These are phyloP conservation scores for Capsicum baccatum DNA, from an alignment of 257 asterid species.

Conservation along the genomic window DNA sequence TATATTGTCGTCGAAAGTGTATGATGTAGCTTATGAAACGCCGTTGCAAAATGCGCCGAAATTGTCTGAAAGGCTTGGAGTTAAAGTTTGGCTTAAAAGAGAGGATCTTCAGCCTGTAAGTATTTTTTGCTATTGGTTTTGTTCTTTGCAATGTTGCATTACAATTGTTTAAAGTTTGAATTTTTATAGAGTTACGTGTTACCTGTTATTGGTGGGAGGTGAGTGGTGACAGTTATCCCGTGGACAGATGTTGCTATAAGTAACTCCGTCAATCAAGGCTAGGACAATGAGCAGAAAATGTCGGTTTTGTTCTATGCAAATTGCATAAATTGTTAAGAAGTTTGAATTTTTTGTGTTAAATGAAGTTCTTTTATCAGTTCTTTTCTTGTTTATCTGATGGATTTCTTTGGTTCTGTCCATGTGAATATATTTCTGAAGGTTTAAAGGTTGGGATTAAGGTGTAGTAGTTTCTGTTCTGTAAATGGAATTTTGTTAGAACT, in stretches of 20 bases:
- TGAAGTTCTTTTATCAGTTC: background rate
- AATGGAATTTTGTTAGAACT: background rate
- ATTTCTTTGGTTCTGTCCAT: background rate
- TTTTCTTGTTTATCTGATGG: background rate
- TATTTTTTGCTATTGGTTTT: background rate
- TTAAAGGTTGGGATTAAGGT: background rate
- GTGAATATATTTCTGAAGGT: background rate
- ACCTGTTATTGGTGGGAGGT: no score
- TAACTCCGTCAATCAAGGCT: no score
- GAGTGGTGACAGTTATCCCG: no score
- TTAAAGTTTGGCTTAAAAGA: constrained; percentile 84
- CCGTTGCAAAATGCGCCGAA: constrained; percentile 83
- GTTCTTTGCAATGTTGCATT: background rate
- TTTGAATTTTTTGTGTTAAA: background rate
- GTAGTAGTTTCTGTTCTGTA: background rate
- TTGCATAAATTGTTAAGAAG: no score
- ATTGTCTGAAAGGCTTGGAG: constrained; percentile 71
- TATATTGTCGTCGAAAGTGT: constrained; percentile 85
- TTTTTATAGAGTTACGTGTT: background rate
- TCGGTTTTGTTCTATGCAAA: no score
- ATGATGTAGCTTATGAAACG: constrained; percentile 86
- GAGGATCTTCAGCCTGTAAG: constrained; percentile 94
- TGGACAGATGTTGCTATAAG: no score
- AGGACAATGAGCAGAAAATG: no score
- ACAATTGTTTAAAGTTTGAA: background rate